These are phyloP conservation scores for Geranium rotundifolium DNA, from an alignment of 345 rosid species.

Conservation along the genomic window DNA sequence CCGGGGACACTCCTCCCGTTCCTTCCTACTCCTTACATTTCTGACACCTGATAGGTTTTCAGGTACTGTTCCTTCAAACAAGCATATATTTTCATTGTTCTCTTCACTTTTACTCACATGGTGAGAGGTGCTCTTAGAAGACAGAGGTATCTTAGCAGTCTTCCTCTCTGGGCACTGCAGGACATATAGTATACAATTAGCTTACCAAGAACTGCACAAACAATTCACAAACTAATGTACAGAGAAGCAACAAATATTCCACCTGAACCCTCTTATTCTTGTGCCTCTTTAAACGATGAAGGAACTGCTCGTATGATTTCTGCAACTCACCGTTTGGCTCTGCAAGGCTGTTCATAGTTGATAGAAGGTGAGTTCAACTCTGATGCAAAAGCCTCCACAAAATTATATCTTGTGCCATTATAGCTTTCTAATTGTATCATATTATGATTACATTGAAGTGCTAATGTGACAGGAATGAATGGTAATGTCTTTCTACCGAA, in stretches of 20 bases:
- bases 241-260: constrained; percentile 10
- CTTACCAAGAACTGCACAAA: not conserved
- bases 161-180: constrained; percentile 38
- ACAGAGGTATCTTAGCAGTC: constrained; percentile 19
- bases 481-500: not conserved
- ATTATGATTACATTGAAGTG: not conserved
- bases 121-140: constrained; percentile 12
- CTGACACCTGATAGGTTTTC: not conserved
- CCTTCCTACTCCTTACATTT: constrained; percentile 1
- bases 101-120: constrained; percentile 9
- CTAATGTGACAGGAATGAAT: not conserved
- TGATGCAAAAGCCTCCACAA: not conserved
- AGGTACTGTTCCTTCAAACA: not conserved
- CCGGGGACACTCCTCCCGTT: constrained; percentile 10
- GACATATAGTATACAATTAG: constrained; percentile 8
- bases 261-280: constrained; percentile 57
- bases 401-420: not conserved
- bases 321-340: constrained; percentile 79
- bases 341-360: constrained; percentile 47
- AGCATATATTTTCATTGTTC: constrained; percentile 18
- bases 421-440: not conserved
- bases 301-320: constrained; percentile 76
- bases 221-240: constrained; percentile 4
- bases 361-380: constrained; percentile 7
- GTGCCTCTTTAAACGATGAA: constrained; percentile 58